Base-by-base conservation (phyloP, 139 green algal species). In the Picochlorum sp. region DNA sequence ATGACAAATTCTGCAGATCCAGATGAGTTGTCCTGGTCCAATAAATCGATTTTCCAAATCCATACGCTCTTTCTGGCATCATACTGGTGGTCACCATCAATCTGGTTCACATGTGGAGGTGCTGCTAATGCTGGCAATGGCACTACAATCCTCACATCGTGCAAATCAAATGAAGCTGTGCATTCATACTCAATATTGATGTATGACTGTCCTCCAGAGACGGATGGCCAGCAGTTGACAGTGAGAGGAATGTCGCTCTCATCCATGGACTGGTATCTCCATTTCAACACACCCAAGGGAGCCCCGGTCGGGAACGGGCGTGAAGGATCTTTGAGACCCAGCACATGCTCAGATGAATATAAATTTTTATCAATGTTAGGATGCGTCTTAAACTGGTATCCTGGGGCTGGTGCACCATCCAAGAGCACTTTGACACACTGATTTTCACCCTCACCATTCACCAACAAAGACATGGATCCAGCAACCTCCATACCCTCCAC, bases 301-400 rank as follows among this genome's bases (percentile, higher is more conserved):
- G 63, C 80, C 63, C 82, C 91, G 15, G 82, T 86, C 49, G 94
- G 94, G 81, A 98, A 99, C 15, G 94, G 92, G 5, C 86, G 79
- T 26, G 79, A 81, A 3, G 92, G 82, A 76, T 98, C 92, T 69
- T 96, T 97, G 28, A 98, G 82, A 2, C 79, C 84, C 49, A 99
- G 78, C 14, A 90, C 62, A 65, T 74, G 83, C n/a, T 88, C 58
- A 3, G 34, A 66, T 50, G 50, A 73, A 81, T 97, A 95, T 30
- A 85, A 63, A 18, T 69, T 75, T 79, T 98, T 98, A 86, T 99
- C 94, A 71, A 99, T 98, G 79, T 99, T 99, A 60, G 94, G 94
- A 70, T 99, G 94, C 54, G 94, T 98, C 84, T 98, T 99, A 88
- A 99, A 98, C 74, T 97, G 88, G 80, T 95, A 97, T 11, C 81